Conservation (phyloP, 2,329 filamentous ascomycete species). For the Epichloe uncinata region DNA sequence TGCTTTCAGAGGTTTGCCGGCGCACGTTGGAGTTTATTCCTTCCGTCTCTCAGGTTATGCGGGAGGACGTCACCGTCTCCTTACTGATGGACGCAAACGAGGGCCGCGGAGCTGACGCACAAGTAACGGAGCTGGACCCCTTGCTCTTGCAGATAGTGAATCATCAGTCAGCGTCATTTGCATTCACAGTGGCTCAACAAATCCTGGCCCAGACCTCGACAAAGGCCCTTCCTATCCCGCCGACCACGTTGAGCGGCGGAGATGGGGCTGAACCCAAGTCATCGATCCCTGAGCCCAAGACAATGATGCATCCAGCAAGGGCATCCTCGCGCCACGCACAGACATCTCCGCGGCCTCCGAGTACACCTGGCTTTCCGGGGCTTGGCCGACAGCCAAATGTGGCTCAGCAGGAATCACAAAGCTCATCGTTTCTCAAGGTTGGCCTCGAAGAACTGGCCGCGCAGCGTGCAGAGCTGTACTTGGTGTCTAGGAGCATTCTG, state of each 20-base stretch:
- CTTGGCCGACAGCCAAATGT: constrained; percentile 26
- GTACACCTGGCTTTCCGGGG: constrained; percentile 42
- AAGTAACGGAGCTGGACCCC: constrained; percentile 16
- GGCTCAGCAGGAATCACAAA: constrained; percentile 25
- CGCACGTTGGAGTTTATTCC: constrained; percentile 76
- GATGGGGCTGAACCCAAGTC: constrained; percentile 45
- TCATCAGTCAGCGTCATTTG: constrained; percentile 65
- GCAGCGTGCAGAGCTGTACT: constrained; percentile 66
- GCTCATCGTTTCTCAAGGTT: constrained; percentile 39
- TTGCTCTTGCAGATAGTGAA: constrained; percentile 45
- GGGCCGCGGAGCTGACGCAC: constrained; percentile 21
- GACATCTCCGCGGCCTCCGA: constrained; percentile 22
- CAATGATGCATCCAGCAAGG: constrained; percentile 55
- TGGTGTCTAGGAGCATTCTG: constrained; percentile 67
- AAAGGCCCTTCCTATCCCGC: constrained; percentile 51
- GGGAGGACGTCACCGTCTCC: constrained; percentile 55
- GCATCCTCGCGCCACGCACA: constrained; percentile 45
- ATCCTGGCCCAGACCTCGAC: constrained; percentile 64
- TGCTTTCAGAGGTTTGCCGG: constrained; percentile 77
- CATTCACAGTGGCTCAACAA: constrained; percentile 63
- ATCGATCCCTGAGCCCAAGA: constrained; percentile 53
- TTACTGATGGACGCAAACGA: constrained; percentile 34
- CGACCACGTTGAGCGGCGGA: constrained; percentile 35
- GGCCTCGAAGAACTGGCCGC: constrained; percentile 76
- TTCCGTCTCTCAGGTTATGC: constrained; percentile 63